These are phyloP conservation scores for Aspergillus melleus DNA, from an alignment of 2,329 filamentous ascomycete genomes.

Conservation along the genomic window DNA sequence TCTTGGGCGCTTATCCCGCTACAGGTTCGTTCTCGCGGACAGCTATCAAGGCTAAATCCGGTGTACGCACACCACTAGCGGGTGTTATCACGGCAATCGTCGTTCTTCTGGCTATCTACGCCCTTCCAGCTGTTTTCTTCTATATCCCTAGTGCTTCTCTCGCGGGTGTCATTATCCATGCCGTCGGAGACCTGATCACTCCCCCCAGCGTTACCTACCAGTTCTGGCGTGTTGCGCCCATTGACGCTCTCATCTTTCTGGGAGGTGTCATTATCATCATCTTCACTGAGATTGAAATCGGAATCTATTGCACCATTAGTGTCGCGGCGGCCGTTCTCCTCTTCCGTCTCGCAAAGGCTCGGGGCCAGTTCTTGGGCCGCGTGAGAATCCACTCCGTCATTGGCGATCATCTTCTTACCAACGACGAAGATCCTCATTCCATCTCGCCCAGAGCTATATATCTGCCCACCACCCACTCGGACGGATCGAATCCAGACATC, in stretches of 20 bases:
- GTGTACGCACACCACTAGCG: constrained; percentile 57
- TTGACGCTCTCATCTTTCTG: constrained; percentile 46
- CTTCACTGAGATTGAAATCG: background rate
- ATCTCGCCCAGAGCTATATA: background rate
- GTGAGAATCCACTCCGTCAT: background rate
- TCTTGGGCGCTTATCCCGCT: constrained; percentile 86
- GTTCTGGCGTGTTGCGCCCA: constrained; percentile 89
- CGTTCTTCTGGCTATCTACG: constrained; percentile 87
- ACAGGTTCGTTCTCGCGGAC: constrained; percentile 96
- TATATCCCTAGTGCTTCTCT: constrained; percentile 84
- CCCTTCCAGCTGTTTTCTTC: constrained; percentile 83
- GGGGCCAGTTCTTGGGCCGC: background rate
- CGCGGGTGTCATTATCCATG: constrained; percentile 90
- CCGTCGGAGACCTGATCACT: constrained; percentile 88
- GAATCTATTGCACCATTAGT: background rate
- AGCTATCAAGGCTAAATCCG: constrained; percentile 95
- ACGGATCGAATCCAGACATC: background rate
- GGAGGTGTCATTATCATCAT: background rate
- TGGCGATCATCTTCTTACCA: background rate
- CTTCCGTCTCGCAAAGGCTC: background rate
- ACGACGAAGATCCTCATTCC: background rate
- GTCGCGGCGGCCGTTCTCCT: background rate
- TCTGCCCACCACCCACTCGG: background rate
- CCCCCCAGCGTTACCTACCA: constrained; percentile 88
- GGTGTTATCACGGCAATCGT: constrained; percentile 39